A percentile compares a stretch with the other conserved stretches of the same genome.
Evolutionary conservation across 164 flowering plant species (phyloP).

Genomic region (Stephania yunnanensis): DNA sequence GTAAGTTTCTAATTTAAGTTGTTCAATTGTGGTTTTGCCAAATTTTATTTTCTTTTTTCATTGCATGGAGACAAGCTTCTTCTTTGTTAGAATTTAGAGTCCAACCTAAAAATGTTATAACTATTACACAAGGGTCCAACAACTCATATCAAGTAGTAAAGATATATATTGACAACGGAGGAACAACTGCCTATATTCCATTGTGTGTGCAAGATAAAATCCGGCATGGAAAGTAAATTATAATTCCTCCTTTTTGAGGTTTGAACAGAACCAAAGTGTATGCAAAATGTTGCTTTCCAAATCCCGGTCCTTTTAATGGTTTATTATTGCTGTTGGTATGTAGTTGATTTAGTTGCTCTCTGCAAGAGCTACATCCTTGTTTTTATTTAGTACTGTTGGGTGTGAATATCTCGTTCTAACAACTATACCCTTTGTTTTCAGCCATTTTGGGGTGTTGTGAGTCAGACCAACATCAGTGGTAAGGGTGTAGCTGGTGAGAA

Average conservation of each 20-base stretch:
- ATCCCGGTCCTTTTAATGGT: neutral
- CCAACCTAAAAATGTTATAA: too few species aligned
- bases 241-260: too few species aligned
- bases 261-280: too few species aligned
- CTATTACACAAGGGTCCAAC: too few species aligned
- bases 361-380: neutral
- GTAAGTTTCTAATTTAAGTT: conserved; percentile 23
- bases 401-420: neutral
- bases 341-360: neutral
- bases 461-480: conserved; percentile 41
- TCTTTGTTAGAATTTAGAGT: too few species aligned
- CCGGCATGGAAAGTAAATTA: too few species aligned
- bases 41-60: neutral
- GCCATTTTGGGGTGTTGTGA: conserved; percentile 90
- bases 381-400: neutral
- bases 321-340: neutral
- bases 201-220: neutral
- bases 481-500: conserved; percentile 91
- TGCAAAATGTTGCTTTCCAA: neutral
- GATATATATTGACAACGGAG: neutral
- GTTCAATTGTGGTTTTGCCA: neutral
- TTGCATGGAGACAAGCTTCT: neutral
- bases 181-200: neutral
- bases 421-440: conserved; percentile 23
- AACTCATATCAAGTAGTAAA: neutral